These are phyloP conservation scores for Rhizophagus sp. DNA, from an alignment of 192 early-diverging fungal species.

Conservation along the genomic window DNA sequence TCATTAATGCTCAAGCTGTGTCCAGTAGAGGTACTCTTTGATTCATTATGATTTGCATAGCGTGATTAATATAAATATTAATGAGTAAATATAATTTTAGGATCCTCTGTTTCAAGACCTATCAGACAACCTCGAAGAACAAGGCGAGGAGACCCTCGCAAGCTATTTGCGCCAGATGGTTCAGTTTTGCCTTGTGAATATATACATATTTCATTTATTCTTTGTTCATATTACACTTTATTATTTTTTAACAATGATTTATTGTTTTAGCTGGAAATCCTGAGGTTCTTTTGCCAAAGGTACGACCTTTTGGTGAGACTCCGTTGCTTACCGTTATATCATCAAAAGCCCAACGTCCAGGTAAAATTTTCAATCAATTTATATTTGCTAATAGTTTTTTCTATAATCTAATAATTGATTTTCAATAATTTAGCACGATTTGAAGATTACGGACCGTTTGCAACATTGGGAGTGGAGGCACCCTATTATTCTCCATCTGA, in stretches of 20 bases:
- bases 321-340: slow-evolving; percentile 40
- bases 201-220: not conserved
- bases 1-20: not conserved
- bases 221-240: not conserved
- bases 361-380: not conserved
- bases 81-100: not conserved
- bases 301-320: slow-evolving; percentile 32
- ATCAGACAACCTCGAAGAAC: not conserved
- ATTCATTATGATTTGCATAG: not conserved
- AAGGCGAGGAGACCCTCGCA: not conserved
- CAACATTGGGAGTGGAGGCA: slow-evolving; percentile 26
- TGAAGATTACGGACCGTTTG: slow-evolving; percentile 43
- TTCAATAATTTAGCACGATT: slow-evolving; percentile 5
- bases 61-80: not conserved
- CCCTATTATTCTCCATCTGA: slow-evolving; percentile 17
- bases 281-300: slow-evolving; percentile 30
- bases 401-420: not conserved
- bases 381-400: not conserved
- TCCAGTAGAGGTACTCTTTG: not conserved
- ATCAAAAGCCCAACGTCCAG: slow-evolving; percentile 5
- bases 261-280: slow-evolving; percentile 29
- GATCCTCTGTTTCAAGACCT: not conserved
- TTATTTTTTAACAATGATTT: not conserved
- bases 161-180: slow-evolving; percentile 14
- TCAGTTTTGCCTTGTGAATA: slow-evolving; percentile 9